A percentile compares a stretch with the other conserved stretches of the same genome.
These are phyloP conservation scores for Fusarium anguioides DNA, from an alignment of 2,329 filamentous ascomycete genomes.

Conservation along the genomic window DNA sequence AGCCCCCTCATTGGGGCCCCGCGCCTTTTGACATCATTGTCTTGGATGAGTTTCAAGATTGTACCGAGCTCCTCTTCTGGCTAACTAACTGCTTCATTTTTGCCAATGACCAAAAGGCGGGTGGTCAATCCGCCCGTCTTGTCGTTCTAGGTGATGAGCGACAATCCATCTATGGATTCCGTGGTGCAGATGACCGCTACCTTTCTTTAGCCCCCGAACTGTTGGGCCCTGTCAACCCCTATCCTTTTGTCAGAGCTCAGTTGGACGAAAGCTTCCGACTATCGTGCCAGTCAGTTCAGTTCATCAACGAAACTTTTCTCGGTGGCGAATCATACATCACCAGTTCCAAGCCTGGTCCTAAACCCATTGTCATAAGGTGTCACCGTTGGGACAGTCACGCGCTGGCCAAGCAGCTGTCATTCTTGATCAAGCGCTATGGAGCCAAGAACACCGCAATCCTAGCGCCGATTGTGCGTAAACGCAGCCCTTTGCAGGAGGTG, in stretches of 20 bases:
- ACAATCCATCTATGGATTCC: slow-evolving; percentile 47
- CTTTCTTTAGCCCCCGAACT: slow-evolving; percentile 41
- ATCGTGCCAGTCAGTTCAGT: slow-evolving; percentile 34
- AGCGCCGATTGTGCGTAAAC: slow-evolving; percentile 8
- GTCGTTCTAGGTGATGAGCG: too few species aligned
- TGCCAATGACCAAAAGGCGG: too few species aligned
- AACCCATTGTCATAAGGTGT: slow-evolving; percentile 43
- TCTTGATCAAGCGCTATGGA: slow-evolving; percentile 40
- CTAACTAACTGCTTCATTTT: too few species aligned
- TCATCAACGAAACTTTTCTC: slow-evolving; percentile 46
- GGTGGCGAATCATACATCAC: slow-evolving; percentile 43
- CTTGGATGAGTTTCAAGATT: too few species aligned
- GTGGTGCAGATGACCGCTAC: slow-evolving; percentile 45
- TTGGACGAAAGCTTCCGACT: slow-evolving; percentile 46
- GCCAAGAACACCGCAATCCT: slow-evolving; percentile 26
- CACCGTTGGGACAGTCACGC: not conserved
- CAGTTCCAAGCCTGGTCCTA: slow-evolving; percentile 46
- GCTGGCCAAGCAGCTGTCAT: slow-evolving; percentile 33
- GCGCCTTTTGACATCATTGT: too few species aligned
- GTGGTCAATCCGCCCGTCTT: slow-evolving; percentile 34
- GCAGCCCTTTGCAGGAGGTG: not conserved
- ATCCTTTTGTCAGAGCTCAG: slow-evolving; percentile 29
- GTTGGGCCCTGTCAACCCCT: slow-evolving; percentile 34
- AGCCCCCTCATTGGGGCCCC: too few species aligned
- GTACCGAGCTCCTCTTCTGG: too few species aligned